Percentiles rank a stretch among this genome's conserved stretches.
phyloP scores from a whole-genome alignment of 768 basidiomycete species.

The Boletus reticulatus region DNA sequence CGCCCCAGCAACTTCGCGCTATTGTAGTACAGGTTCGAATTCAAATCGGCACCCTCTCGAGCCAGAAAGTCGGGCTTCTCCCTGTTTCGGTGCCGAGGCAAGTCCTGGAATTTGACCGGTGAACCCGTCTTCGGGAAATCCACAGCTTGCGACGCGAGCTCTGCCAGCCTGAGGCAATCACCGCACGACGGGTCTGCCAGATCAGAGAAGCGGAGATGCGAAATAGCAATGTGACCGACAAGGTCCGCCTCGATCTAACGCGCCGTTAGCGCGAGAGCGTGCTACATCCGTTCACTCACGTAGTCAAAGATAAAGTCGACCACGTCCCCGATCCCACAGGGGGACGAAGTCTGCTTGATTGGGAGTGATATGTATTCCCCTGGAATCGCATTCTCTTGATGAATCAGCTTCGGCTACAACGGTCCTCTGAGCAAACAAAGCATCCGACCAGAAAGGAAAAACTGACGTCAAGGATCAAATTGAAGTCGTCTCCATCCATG shows the following conservation, averaged over 20 bases:
- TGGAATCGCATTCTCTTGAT: constrained; percentile 22
- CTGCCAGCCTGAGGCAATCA: constrained; percentile 42
- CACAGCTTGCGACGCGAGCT: constrained; percentile 46
- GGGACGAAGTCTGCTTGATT: constrained; percentile 29
- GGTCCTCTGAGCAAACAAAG: constrained; percentile 5
- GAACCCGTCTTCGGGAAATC: constrained; percentile 48
- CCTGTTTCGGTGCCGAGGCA: constrained; percentile 31
- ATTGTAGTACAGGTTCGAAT: constrained; percentile 32
- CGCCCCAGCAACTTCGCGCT: constrained; percentile 43
- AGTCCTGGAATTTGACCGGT: constrained; percentile 33
- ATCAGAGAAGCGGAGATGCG: constrained; percentile 46
- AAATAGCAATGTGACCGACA: constrained; percentile 40
- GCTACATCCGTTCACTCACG: constrained; percentile 25
- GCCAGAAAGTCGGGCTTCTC: constrained; percentile 44
- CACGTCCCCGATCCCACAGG: constrained; percentile 42
- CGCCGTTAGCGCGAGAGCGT: not conserved
- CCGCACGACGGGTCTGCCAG: constrained; percentile 31
- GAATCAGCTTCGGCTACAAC: constrained; percentile 31
- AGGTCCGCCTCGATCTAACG: constrained; percentile 38
- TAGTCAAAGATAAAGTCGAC: constrained; percentile 48
- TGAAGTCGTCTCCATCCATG: constrained; percentile 52
- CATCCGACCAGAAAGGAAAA: not conserved
- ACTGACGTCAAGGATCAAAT: constrained; percentile 43
- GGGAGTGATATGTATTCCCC: constrained; percentile 40
- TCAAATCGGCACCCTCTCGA: constrained; percentile 35